Base-by-base conservation (phyloP, 1,139 yeast genomes). In the Nakaseomyces sp. region DNA sequence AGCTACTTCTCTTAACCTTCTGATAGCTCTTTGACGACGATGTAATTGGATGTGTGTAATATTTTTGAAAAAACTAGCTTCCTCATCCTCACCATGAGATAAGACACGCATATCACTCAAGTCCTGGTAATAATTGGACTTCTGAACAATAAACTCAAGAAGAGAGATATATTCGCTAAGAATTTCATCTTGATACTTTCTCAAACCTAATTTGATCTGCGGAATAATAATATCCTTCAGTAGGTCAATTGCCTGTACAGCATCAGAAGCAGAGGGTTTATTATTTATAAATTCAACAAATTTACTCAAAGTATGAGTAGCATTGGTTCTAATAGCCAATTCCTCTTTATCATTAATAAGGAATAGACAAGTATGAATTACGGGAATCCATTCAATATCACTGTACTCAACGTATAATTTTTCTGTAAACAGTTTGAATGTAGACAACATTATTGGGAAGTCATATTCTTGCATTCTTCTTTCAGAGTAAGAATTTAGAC, bases 41-140 rank as follows among this genome's bases (percentile, higher is more conserved):
- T 83, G 89, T 18, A 82, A 60, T 65, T 93, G 98, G 42, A 91
- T 79, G 60, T 91, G 96, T 49, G 74, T 74, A 37, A 93, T 72
- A 56, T 88, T 88, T 46, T 71, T 67, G 68, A 91, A 91, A 58
- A 91, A 88, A 60, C 86, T 81, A 1, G 88, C 83, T 55, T 87
- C 96, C 40, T 82, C 94, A 55, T 87, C 94, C 36, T 79, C 81
- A 41, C 73, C 73, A 53, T 70, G 74, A 1, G 82, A 66, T 41
- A 91, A 67, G 1, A 76, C 70, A 47, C 74, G 74, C 89, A 88
- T 72, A 53, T 85, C 94, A 20, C 70, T 69, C 38, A 87, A 67
- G 2, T 75, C 85, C 9, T 69, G 66, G 51, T 70, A 75, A 52
- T 71, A 67, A n/a, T 66, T 65, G 5, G 78, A 64, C 28, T 70